Conservation (phyloP, 176 grass and related monocot species). For the Guadua angustifolia region DNA sequence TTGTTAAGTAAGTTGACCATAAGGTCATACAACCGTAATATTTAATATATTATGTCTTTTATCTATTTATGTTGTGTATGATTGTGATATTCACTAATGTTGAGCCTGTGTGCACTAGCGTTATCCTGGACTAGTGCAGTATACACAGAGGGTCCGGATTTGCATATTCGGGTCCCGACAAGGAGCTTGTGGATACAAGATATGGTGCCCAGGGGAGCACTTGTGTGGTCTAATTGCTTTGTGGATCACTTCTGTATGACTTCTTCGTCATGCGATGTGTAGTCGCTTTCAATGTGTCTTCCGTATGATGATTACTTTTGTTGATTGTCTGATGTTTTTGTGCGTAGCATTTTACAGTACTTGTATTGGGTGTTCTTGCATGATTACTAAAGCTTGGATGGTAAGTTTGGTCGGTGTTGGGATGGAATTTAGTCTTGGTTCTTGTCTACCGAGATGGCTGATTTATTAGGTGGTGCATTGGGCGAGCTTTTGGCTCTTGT, state of each 20-base stretch:
- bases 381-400: neutral
- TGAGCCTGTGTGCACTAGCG: no score
- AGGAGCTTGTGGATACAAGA: neutral
- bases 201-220: no score
- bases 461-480: conserved; percentile 21
- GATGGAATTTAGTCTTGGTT: no score
- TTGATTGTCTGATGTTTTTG: conserved; percentile 4
- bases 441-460: neutral
- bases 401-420: conserved; percentile 1
- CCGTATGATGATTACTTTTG: neutral
- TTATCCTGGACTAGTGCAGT: no score
- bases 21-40: no score
- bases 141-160: no score
- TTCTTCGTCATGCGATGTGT: neutral
- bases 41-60: no score
- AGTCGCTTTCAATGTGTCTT: conserved; percentile 1
- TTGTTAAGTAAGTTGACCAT: no score
- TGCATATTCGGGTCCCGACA: no score
- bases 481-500: neutral
- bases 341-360: neutral
- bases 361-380: neutral
- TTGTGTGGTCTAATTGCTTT: no score
- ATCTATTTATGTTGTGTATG: no score
- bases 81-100: no score
- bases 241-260: neutral